Evolutionary conservation across 176 grass and related monocot genomes (phyloP).

Genomic region (Rhynchospora tenuis): DNA sequence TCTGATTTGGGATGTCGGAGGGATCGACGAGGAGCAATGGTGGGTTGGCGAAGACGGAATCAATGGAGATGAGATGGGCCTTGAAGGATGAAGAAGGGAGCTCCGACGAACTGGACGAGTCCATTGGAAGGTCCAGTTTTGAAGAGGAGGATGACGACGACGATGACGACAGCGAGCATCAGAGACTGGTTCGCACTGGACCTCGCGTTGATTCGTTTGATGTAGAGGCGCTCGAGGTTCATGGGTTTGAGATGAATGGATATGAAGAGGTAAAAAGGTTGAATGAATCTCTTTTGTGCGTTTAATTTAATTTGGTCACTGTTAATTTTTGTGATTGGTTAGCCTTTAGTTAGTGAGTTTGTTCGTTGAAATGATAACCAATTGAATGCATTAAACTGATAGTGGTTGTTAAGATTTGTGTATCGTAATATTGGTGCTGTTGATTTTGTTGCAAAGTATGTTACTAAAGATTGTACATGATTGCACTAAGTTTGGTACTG

Average conservation of each 20-base stretch:
- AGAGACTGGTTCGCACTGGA: conserved; percentile 76
- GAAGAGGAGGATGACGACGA: conserved; percentile 48
- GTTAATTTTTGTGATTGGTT: neutral
- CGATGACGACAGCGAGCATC: conserved; percentile 49
- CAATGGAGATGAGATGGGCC: conserved; percentile 75
- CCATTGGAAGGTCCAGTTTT: conserved; percentile 12
- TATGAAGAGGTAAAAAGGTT: conserved; percentile 25
- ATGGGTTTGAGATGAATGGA: conserved; percentile 24
- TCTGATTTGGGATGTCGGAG: conserved; percentile 24
- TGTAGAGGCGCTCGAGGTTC: conserved; percentile 81
- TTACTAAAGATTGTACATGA: neutral
- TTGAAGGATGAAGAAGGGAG: conserved; percentile 63
- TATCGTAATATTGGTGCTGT: neutral
- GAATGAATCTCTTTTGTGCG: neutral
- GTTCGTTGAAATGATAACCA: neutral
- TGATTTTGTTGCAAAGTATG: neutral
- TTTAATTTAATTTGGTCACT: neutral
- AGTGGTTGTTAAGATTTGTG: neutral
- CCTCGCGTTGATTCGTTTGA: conserved; percentile 85
- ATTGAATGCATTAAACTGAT: neutral
- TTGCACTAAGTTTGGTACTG: neutral
- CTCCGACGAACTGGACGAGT: conserved; percentile 43
- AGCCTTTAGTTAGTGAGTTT: neutral
- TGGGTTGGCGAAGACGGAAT: conserved; percentile 62
- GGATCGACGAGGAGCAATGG: conserved; percentile 20